Evolutionary conservation across 306 rosid species (phyloP), one percentile per base, ranked within the genome.

Genomic region (Lablab purpureus): DNA sequence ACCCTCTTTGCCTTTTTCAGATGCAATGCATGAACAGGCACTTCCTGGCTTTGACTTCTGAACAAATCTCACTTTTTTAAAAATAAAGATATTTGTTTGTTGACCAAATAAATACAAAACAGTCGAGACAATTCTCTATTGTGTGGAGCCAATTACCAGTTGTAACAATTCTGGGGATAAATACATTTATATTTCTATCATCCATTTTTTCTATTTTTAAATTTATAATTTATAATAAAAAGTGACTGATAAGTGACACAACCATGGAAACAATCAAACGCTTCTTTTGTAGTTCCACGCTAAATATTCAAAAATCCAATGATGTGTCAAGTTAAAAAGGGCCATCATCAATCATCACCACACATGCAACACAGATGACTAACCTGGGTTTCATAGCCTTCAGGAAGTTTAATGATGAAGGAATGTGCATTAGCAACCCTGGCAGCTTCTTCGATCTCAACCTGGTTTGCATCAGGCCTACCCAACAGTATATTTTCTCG

Each of bases 371-470:
- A 27, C 11, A 62, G 69, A 52, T 59, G 78, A 50, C 96, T 80
- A 66, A 95, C 99, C 99, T 91, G 99, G 40, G 99, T 92, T 58
- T 95, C 98, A 70, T 86, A 95, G 23, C 97, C 96, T 4, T 92
- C 96, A 0, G 99, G 94, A 76, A 95, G 98, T 80, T 95, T 95
- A 87, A 91, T 82, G 60, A 95, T 91, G 88, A 95, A 95, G 0
- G 99, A 95, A 85, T 95, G 98, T 0, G 98, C 98, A 87, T 95
- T 95, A 49, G 99, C 98, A 46, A 95, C 99, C 80, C 99, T 87
- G 3, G 99, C 99, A 36, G 99, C 96, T 88, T 95, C 99, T 86
- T 95, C 99, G 2, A 95, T 89, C 91, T 95, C 99, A 75, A 86
- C 86, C 81, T 91, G 99, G 76, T 82, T 82, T 3, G 98, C 99